Evolutionary conservation across 2,329 filamentous ascomycete genomes (phyloP), one percentile per base, ranked within the genome.

Genomic region (Aspergillus sojae): DNA sequence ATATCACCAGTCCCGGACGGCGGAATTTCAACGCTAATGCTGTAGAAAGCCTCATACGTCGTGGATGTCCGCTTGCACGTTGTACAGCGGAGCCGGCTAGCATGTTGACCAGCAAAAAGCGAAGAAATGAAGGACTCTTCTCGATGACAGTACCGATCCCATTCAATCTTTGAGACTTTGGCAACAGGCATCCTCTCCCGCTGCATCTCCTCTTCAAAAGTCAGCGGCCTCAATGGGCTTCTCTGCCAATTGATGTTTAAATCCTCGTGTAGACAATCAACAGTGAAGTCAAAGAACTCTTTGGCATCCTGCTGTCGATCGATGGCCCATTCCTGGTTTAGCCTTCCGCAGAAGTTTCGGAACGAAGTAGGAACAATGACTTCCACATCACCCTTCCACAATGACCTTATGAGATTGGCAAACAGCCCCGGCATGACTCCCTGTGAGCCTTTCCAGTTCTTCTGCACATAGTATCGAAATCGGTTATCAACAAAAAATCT

Each of bases 271-370:
- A 98, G 83, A 68, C 91, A 89, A 59, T 92, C 89, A 43, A 96
- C 84, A 30, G 97, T 77, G 73, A 96, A 97, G 53, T 89, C 88
- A 68, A 94, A 89, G 69, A 96, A 96, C 72, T 98, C 95, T 68
- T 94, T 91, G 1, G 93, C 91, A 73, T 99, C 95, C 78, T 98
- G 95, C 74, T 98, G 94, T 57, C 88, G 82, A 28, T 84, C 83
- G 46, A 92, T 89, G 16, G 89, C 91, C 81, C 93, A 95, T 68
- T 87, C 84, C 7, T 86, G 83, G 62, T 87, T 87, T 67, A 89
- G 79, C 21, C 87, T 83, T 5, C 86, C 86, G 70, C 90, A 89
- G 65, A 93, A 88, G 60, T 87, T 85, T 64, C 85, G 79, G 64
- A 87, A 85, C 64, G 91, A 91, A 52, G 87, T 85, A 79, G 91